Evolutionary conservation across 179 eudicot genomes (phyloP), one percentile per base, ranked within the genome.

Genomic region (Gypsophila paniculata): DNA sequence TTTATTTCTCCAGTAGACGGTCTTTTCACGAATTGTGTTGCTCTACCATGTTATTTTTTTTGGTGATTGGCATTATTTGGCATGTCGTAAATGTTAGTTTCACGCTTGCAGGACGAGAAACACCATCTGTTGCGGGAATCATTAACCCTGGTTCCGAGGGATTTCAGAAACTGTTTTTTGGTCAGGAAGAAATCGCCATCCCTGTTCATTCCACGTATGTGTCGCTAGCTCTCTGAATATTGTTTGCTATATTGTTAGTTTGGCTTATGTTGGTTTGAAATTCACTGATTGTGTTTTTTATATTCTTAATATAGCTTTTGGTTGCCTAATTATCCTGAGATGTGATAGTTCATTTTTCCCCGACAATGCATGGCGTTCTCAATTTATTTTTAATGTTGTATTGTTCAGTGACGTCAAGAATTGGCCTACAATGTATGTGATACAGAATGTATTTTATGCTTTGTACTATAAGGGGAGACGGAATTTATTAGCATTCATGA

Each of bases 121-220:
- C 99, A 75, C 99, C 99, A 71, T 95, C 99, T 34, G 99, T 95
- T 74, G 99, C 99, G 73, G 99, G 98, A 83, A 95, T 95, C 65
- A 90, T 95, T 57, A 95, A 82, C 71, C 99, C 99, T 72, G 99
- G 98, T 76, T 78, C 99, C 9, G 99, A 95, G 80, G 99, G 99
- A 58, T 95, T 95, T 74, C 98, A 95, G 81, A 95, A 93, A 74
- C 83, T 95, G 58, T 95, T 93, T 80, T 95, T 95, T 26, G 99
- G 99, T 80, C 99, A 95, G 85, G 99, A 95, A 81, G 99, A 95
- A 86, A 95, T 95, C 55, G 99, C 98, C 65, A 93, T 95, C 72
- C 99, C 99, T n/a, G 99, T 95, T 18, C 98, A 95, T 76, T 81
- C 98, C 39, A 81, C 93, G 99, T 95, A 74, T 17, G 95, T 82